Base-by-base conservation (phyloP, 2,329 filamentous ascomycete genomes). In the Hypoxylon sp. region DNA sequence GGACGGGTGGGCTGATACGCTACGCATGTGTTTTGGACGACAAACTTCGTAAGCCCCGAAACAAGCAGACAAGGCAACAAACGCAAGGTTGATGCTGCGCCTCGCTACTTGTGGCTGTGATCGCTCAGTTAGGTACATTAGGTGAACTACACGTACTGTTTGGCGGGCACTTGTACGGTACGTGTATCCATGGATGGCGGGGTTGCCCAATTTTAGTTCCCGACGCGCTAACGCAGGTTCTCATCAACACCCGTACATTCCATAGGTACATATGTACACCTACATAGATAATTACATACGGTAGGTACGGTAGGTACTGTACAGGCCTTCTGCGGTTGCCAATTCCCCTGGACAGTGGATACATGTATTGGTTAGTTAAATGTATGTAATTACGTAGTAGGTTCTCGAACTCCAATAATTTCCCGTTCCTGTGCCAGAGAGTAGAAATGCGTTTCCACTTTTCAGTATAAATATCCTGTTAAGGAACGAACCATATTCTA, bases 1-100 rank as follows among this genome's bases (percentile, higher is more conserved):
- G 69, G 63, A 67, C 63, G 17, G 39, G 63, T 57, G 63, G 65
- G 66, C 68, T 68, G 59, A 68, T 63, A 63, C 47, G 50, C 55
- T 59, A 47, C 19, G 53, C 26, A 55, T 57, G 22, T 61, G 61
- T 62, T 51, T 42, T 59, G 19, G 24, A 44, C 51, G n/a, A 17
- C 19, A 56, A 29, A 39, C 50, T 42, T 54, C 54, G 53, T 48
- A 54, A 66, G 53, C 57, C 48, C 8, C n/a, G 39, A 62, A 47
- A 59, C 62, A 54, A 1, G 3, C 26, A 47, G 33, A n/a, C n/a
- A n/a, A n/a, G 11, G 22, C 59, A 51, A 29, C n/a, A n/a, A 60
- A 67, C 68, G 56, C 59, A 68, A 60, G 57, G 47, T 10, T 42
- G 26, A 1, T 55, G 53, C 63, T 69, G 69, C 67, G 67, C 67